Conservation (phyloP, 1,284 basidiomycete species). For the Puccinia brachypodii region DNA sequence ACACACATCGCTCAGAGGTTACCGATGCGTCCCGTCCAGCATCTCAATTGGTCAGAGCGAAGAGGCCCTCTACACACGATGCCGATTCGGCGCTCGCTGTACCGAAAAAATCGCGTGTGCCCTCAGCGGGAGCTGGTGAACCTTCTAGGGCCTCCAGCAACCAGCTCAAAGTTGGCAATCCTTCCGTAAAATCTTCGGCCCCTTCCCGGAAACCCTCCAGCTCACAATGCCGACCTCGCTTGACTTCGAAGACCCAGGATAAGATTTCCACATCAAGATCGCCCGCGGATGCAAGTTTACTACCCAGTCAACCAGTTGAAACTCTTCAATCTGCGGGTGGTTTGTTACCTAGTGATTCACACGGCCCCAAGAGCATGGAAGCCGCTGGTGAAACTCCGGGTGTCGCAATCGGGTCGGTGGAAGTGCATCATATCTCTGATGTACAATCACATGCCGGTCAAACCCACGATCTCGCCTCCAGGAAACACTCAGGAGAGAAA, state of each 20-base stretch:
- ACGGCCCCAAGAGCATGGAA: background rate
- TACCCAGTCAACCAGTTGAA: background rate
- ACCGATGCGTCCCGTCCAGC: background rate
- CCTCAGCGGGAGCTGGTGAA: background rate
- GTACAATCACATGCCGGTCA: background rate
- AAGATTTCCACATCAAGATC: background rate
- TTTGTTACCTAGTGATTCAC: background rate
- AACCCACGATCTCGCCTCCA: background rate
- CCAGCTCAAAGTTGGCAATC: background rate
- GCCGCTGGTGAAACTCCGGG: background rate
- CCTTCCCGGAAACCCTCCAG: slow-evolving; percentile 3
- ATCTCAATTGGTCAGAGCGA: background rate
- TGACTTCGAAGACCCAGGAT: background rate
- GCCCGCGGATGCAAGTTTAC: background rate
- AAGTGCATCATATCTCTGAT: background rate
- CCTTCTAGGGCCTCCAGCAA: background rate
- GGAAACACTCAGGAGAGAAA: background rate
- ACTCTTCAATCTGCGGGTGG: background rate
- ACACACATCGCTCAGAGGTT: background rate
- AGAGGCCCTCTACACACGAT: background rate
- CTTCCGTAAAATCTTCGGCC: background rate
- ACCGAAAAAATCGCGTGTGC: background rate
- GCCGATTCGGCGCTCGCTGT: background rate
- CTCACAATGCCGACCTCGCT: background rate
- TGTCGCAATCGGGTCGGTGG: background rate